Evolutionary conservation across 2,329 filamentous ascomycete genomes (phyloP), one percentile per base, ranked within the genome.

Genomic region (Fusarium pilosicola): DNA sequence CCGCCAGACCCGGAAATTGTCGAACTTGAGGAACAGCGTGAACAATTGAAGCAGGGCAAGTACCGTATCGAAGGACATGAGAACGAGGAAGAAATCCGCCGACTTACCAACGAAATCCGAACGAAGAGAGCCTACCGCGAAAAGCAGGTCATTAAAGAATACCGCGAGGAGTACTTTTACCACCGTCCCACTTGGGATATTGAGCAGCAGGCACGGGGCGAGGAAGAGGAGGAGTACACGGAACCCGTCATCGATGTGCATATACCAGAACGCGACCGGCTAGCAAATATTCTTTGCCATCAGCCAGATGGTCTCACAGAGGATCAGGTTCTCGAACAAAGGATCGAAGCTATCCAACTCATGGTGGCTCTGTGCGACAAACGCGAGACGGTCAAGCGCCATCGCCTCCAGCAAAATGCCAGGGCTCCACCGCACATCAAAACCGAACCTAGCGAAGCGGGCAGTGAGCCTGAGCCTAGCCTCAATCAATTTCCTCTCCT

Each of bases 91-190:
- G 20, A 71, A 61, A 79, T 80, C 57, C 70, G 73, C 20, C 15
- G 62, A 39, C 75, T 81, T 7, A 70, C 60, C 9, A 42, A 73
- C 7, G 13, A 65, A 51, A 80, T 81, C 48, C 61, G 61, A 24
- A 76, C 39, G 1, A 80, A 78, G 68, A 49, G 48, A 38, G 69
- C 55, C 14, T 30, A 79, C 55, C 64, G 52, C 18, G 48, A 72
- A 7, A 76, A 71, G 44, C n/a, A 52, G 28, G 54, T 78, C n/a
- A 24, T 72, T 15, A 74, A 74, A 66, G 66, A 73, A 55, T 81
- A 81, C 52, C 54, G 64, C 30, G 39, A 78, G 55, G 52, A 80
- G 58, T 80, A 80, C 54, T 81, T 80, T 38, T 76, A 79, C 41
- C 49, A 79, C 62, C 61, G 58, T 49, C 28, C 28, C 28, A 28